Conservation (phyloP, 2,329 filamentous ascomycete species). For the Ploettnerulaceae sp. region DNA sequence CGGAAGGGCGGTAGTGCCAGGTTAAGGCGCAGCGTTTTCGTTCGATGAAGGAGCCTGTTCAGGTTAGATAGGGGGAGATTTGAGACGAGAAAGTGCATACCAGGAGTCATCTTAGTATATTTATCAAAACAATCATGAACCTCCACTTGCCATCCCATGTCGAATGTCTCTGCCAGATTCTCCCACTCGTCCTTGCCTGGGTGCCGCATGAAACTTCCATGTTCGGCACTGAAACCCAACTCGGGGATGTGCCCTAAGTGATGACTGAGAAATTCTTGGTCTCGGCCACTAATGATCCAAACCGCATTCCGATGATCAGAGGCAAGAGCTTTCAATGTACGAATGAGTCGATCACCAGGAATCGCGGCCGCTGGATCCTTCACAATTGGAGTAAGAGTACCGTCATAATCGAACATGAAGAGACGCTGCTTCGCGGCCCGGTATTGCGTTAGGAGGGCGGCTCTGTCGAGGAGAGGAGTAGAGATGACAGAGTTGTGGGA, state of each 20-base stretch:
- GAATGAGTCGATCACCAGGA: constrained; percentile 76
- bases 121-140: constrained; percentile 81
- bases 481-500: constrained; percentile 69
- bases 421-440: constrained; percentile 70
- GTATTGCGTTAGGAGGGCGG: constrained; percentile 68
- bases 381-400: constrained; percentile 92
- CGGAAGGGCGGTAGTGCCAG: constrained; percentile 93
- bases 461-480: constrained; percentile 77
- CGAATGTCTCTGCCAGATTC: constrained; percentile 77
- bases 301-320: constrained; percentile 78
- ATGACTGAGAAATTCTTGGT: constrained; percentile 84
- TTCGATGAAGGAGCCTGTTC: constrained; percentile 79
- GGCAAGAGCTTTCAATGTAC: constrained; percentile 73
- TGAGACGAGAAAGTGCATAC: constrained; percentile 41
- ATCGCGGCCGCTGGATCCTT: constrained; percentile 85
- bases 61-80: constrained; percentile 18
- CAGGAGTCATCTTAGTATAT: constrained; percentile 81
- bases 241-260: constrained; percentile 88
- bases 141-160: constrained; percentile 90
- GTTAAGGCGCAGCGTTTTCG: constrained; percentile 90
- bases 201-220: constrained; percentile 89
- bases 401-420: constrained; percentile 99
- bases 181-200: constrained; percentile 76
- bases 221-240: constrained; percentile 92
- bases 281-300: constrained; percentile 97